Conservation (phyloP, 495 filamentous ascomycete species). For the Annulohypoxylon stygium region DNA sequence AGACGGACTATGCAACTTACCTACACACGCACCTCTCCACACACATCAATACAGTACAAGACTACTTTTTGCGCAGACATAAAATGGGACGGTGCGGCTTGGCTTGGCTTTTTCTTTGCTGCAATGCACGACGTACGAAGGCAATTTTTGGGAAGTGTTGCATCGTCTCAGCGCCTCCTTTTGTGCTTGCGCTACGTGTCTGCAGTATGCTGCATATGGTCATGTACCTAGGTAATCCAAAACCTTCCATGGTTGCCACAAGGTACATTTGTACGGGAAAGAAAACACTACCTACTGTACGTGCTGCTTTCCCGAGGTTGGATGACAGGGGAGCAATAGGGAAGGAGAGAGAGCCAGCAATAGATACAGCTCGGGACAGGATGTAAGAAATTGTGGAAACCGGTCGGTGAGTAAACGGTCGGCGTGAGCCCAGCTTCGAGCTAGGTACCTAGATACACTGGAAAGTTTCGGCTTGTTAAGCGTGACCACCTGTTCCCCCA, state of each 20-base stretch:
- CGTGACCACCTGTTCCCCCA: conserved; percentile 35
- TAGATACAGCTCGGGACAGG: conserved; percentile 31
- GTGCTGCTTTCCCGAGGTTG: conserved; percentile 37
- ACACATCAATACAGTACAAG: not conserved
- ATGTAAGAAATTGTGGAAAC: conserved; percentile 40
- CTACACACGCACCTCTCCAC: not conserved
- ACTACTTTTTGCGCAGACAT: not conserved
- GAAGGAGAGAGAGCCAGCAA: conserved; percentile 28
- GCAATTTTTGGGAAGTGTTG: conserved; percentile 22
- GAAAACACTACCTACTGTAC: conserved; percentile 23
- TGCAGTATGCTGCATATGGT: not conserved
- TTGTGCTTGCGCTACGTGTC: conserved; percentile 32
- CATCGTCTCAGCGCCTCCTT: conserved; percentile 34
- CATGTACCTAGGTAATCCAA: conserved; percentile 23
- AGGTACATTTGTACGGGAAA: conserved; percentile 25
- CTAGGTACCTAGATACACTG: conserved; percentile 21
- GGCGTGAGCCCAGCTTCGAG: conserved; percentile 21
- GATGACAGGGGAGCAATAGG: conserved; percentile 33
- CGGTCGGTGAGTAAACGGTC: conserved; percentile 34
- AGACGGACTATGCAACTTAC: not conserved
- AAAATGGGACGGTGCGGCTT: conserved; percentile 18
- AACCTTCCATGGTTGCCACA: conserved; percentile 25
- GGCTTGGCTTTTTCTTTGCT: conserved; percentile 21
- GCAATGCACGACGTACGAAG: conserved; percentile 25
- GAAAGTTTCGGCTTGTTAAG: conserved; percentile 34